Evolutionary conservation across 2,329 filamentous ascomycete genomes (phyloP), one percentile per base, ranked within the genome.

Genomic region (Fusarium redolens): DNA sequence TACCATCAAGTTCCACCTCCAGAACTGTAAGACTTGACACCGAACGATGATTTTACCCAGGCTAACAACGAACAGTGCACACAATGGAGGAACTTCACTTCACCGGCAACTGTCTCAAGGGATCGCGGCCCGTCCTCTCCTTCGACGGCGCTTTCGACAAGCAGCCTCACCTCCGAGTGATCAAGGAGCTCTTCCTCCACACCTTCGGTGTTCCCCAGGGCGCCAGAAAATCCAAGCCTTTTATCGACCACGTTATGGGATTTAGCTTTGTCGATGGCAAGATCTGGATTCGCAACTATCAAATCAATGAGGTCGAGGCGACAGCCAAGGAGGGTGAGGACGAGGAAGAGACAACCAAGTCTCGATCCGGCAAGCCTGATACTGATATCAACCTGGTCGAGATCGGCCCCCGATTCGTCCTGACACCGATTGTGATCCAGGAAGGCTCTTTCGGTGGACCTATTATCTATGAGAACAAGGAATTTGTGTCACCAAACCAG

Each of bases 51-150:
- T 57, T 20, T 33, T 14, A 38, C 25, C 18, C 40, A 35, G 13
- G 57, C 79, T 82, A 75, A 83, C 62, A 45, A 18, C 22, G 30
- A n/a, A 48, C 75, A 93, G 88, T 98, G 79, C 95, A 98, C 84
- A 98, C 96, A 14, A 97, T 97, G 94, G 94, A 96, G 79, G 96
- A 99, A 82, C 87, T 99, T 40, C 94, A 97, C 79, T 98, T 99
- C 82, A 95, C 95, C 20, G 96, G 96, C 60, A 99, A 99, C 86
- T 98, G 95, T 81, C 86, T 98, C 69, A 98, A 97, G 84, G 96
- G 96, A 66, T 96, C 94, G 33, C 88, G 96, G 40, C 96, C 96
- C 3, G 87, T 99, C 43, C 90, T 99, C 63, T 96, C 94, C 40
- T 99, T 99, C 82, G 96, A 98, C 81, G 89, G 90, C 59, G 90